phyloP scores from a whole-genome alignment of 2,329 filamentous ascomycete species.

The Talaromyces marneffei region DNA sequence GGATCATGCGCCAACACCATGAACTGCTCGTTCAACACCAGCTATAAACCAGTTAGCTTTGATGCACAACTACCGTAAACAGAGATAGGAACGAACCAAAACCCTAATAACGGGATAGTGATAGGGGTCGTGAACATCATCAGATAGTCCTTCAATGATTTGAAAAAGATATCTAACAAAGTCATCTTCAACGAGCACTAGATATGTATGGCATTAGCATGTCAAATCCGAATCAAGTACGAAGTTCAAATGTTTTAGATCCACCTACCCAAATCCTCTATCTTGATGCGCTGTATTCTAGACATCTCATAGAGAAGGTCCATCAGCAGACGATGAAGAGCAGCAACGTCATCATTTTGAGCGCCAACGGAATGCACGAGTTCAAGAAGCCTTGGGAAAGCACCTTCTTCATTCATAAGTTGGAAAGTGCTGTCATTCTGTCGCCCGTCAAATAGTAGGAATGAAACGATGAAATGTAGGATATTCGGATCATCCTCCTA shows the following conservation, averaged over 20 bases:
- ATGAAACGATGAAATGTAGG: constrained; percentile 75
- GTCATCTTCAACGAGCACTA: constrained; percentile 60
- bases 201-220: background rate
- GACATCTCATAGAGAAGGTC: constrained; percentile 96
- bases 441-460: constrained; percentile 82
- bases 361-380: constrained; percentile 62
- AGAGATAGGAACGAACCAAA: constrained; percentile 55
- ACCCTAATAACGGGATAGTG: constrained; percentile 94
- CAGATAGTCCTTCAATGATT: constrained; percentile 79
- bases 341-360: constrained; percentile 47
- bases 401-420: constrained; percentile 79
- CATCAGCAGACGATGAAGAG: constrained; percentile 73
- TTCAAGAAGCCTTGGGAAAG: constrained; percentile 76
- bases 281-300: constrained; percentile 73
- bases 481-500: constrained; percentile 78
- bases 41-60: constrained; percentile 44
- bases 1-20: constrained; percentile 68
- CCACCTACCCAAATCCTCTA: constrained; percentile 66
- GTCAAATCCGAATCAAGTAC: background rate
- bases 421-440: constrained; percentile 71
- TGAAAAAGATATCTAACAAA: constrained; percentile 81
- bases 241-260: background rate
- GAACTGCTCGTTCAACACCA: constrained; percentile 97
- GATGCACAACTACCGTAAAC: background rate
- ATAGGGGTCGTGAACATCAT: constrained; percentile 86